These are phyloP conservation scores for Cryptococcus sp. DNA, from an alignment of 1,284 basidiomycete genomes.

Conservation along the genomic window DNA sequence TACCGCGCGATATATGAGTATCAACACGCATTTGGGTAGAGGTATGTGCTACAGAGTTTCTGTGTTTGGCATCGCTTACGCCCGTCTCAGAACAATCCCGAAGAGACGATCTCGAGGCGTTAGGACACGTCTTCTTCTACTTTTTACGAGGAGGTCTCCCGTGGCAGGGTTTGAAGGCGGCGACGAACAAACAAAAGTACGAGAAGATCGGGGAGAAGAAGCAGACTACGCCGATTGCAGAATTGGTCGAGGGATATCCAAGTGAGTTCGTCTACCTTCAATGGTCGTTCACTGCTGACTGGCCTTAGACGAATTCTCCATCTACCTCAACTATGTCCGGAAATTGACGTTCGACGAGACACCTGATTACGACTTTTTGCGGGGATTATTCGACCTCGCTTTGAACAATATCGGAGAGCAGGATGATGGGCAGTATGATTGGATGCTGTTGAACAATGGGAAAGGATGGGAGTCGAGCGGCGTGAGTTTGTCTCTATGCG, in stretches of 20 bases:
- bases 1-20: constrained; percentile 95
- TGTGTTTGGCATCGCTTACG: neutral
- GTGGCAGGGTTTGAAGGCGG: constrained; percentile 95
- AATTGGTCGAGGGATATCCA: constrained; percentile 88
- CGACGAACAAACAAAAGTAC: constrained; percentile 98
- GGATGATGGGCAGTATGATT: constrained; percentile 87
- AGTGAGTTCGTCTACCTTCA: constrained; percentile 62
- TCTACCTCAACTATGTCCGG: constrained; percentile 95
- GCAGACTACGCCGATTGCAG: constrained; percentile 92
- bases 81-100: constrained; percentile 76
- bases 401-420: constrained; percentile 83
- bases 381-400: constrained; percentile 88
- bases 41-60: constrained; percentile 58
- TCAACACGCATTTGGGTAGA: constrained; percentile 93
- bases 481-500: constrained; percentile 58
- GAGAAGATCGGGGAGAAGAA: constrained; percentile 99
- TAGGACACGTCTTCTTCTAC: constrained; percentile 98
- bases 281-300: constrained; percentile 33
- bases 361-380: constrained; percentile 92
- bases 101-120: constrained; percentile 88
- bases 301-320: constrained; percentile 83
- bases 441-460: constrained; percentile 85
- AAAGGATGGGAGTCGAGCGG: constrained; percentile 90
- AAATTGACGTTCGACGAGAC: constrained; percentile 95
- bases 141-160: constrained; percentile 89